Conservation (phyloP, 495 filamentous ascomycete genomes). For the Penicillium ucsense region DNA sequence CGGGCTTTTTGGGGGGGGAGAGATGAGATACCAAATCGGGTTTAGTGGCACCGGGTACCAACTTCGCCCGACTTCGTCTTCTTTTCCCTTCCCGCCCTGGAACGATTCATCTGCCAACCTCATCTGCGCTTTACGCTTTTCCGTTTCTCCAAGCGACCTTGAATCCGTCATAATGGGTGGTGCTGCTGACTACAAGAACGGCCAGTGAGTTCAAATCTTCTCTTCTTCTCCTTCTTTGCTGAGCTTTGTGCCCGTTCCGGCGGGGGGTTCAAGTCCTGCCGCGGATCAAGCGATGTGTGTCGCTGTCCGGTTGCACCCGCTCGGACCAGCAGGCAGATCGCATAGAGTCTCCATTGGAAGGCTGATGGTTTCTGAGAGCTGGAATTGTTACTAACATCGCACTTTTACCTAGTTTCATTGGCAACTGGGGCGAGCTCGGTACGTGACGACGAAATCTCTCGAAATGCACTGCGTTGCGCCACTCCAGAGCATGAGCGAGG, state of each 20-base stretch:
- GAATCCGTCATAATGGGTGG: slow-evolving; percentile 56
- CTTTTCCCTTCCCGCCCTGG: slow-evolving; percentile 19
- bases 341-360: not conserved
- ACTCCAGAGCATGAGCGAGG: too few species aligned
- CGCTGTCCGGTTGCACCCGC: slow-evolving; percentile 16
- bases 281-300: not conserved
- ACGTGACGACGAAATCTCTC: slow-evolving; percentile 25
- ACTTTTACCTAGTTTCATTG: slow-evolving; percentile 57
- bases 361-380: not conserved
- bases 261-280: too few species aligned
- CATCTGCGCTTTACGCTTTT: slow-evolving; percentile 11
- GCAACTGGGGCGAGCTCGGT: slow-evolving; percentile 81
- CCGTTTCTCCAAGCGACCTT: not conserved
- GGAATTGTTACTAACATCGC: slow-evolving; percentile 10
- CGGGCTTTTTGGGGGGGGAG: slow-evolving; percentile 27
- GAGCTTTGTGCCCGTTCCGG: not conserved
- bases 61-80: slow-evolving; percentile 27
- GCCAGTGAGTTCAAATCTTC: slow-evolving; percentile 51
- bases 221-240: slow-evolving; percentile 4
- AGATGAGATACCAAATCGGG: slow-evolving; percentile 24
- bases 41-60: slow-evolving; percentile 26
- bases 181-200: slow-evolving; percentile 50
- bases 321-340: not conserved
- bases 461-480: too few species aligned
- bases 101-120: slow-evolving; percentile 10